Percentiles rank a stretch among this genome's conserved stretches.
phyloP scores from a whole-genome alignment of 2,329 filamentous ascomycete species.

The Aspergillus fumigatus region DNA sequence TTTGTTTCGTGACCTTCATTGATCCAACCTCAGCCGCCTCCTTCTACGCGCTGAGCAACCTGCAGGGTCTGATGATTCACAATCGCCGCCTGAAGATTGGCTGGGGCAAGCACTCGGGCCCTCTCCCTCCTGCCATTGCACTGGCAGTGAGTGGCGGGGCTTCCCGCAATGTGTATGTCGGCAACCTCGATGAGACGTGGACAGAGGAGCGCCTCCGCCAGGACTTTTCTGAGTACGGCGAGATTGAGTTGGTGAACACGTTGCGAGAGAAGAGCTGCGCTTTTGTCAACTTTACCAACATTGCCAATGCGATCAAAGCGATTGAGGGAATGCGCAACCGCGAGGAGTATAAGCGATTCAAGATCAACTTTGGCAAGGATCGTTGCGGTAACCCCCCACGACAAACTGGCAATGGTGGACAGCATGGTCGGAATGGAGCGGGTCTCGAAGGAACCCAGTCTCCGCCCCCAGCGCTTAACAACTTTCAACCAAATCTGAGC shows the following conservation, averaged over 20 bases:
- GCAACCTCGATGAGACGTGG: conserved; percentile 96
- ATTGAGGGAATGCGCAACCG: conserved; percentile 93
- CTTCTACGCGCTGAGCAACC: conserved; percentile 95
- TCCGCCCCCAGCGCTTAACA: conserved; percentile 52
- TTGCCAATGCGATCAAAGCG: conserved; percentile 98
- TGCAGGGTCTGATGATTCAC: conserved; percentile 98
- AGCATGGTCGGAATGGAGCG: conserved; percentile 60
- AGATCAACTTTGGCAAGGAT: conserved; percentile 99
- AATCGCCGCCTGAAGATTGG: conserved; percentile 97
- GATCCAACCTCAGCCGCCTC: conserved; percentile 96
- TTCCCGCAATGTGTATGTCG: conserved; percentile 97
- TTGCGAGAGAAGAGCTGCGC: conserved; percentile 98
- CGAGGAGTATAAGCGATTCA: conserved; percentile 97
- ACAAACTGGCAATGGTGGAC: conserved; percentile 66
- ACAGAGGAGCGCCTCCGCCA: conserved; percentile 91
- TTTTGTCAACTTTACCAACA: conserved; percentile 99
- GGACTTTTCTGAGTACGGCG: conserved; percentile 95
- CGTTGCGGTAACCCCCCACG: conserved; percentile 93
- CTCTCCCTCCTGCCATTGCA: conserved; percentile 90
- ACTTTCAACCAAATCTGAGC: conserved; percentile 51
- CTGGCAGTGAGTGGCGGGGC: conserved; percentile 93
- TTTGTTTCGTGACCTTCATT: conserved; percentile 99
- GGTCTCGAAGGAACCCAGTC: conserved; percentile 52
- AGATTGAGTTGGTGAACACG: conserved; percentile 96
- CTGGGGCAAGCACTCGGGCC: conserved; percentile 98